phyloP scores from a whole-genome alignment of 2,329 filamentous ascomycete species.

The Alternaria longipes region DNA sequence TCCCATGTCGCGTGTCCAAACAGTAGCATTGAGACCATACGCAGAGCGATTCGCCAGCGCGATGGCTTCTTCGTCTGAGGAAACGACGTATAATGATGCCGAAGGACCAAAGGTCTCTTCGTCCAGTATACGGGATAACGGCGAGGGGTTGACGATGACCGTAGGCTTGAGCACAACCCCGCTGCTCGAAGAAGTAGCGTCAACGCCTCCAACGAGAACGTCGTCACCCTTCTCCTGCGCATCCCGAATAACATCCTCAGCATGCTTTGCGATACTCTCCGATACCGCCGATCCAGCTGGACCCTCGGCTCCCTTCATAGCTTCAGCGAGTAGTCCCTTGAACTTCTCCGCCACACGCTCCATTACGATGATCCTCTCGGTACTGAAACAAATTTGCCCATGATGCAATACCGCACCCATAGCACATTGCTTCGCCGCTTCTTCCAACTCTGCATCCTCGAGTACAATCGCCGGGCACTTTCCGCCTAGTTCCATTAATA shows the following conservation, averaged over 20 bases:
- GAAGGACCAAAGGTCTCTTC: conserved; percentile 80
- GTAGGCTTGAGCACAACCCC: conserved; percentile 64
- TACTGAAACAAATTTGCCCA: conserved; percentile 88
- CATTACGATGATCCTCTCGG: conserved; percentile 74
- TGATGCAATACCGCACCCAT: conserved; percentile 31
- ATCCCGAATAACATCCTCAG: conserved; percentile 53
- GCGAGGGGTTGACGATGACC: conserved; percentile 69
- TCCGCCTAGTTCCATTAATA: conserved; percentile 81
- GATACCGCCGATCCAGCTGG: conserved; percentile 47
- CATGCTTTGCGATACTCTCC: conserved; percentile 40
- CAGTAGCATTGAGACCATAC: conserved; percentile 75
- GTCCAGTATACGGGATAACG: conserved; percentile 74
- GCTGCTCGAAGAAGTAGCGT: conserved; percentile 47
- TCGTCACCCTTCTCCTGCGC: conserved; percentile 63
- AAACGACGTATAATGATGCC: conserved; percentile 71
- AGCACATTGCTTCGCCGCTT: conserved; percentile 33
- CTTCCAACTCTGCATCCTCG: conserved; percentile 71
- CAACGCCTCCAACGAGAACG: conserved; percentile 57
- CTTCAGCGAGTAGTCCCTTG: conserved; percentile 53
- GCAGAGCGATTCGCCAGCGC: conserved; percentile 82
- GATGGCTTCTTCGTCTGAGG: conserved; percentile 73
- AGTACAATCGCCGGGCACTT: conserved; percentile 81
- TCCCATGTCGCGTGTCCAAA: conserved; percentile 71
- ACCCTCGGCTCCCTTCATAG: conserved; percentile 54
- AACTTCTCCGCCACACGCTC: conserved; percentile 62